Conservation (phyloP, 2,329 filamentous ascomycete species). For the Neophaeococcomyces aloes region DNA sequence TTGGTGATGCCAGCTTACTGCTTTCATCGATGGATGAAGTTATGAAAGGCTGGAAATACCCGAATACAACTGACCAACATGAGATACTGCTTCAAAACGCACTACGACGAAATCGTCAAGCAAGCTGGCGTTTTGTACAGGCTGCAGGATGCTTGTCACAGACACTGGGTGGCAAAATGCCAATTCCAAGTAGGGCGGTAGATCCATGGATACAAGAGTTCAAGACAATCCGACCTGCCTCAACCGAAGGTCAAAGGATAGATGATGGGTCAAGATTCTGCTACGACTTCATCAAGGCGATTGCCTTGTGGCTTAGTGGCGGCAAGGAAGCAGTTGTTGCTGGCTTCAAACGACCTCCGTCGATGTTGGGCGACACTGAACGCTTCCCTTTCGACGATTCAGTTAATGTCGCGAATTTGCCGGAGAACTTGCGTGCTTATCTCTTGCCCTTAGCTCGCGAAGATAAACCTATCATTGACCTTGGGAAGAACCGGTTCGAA, state of each 20-base stretch:
- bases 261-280: slow-evolving; percentile 41
- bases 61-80: slow-evolving; percentile 43
- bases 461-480: slow-evolving; percentile 39
- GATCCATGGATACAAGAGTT: slow-evolving; percentile 36
- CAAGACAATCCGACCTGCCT: slow-evolving; percentile 38
- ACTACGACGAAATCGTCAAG: slow-evolving; percentile 45
- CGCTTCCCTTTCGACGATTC: slow-evolving; percentile 45
- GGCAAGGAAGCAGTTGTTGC: slow-evolving; percentile 45
- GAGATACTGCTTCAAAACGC: slow-evolving; percentile 46
- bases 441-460: slow-evolving; percentile 44
- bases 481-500: slow-evolving; percentile 50
- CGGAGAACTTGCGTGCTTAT: slow-evolving; percentile 49
- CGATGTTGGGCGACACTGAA: slow-evolving; percentile 30
- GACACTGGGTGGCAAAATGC: slow-evolving; percentile 44
- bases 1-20: slow-evolving; percentile 37
- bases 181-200: slow-evolving; percentile 32
- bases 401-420: slow-evolving; percentile 43
- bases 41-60: slow-evolving; percentile 48
- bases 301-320: slow-evolving; percentile 52
- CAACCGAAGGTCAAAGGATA: slow-evolving; percentile 30
- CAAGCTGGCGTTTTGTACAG: slow-evolving; percentile 51
- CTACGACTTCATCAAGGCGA: slow-evolving; percentile 56
- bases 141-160: slow-evolving; percentile 48
- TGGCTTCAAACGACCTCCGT: slow-evolving; percentile 43
- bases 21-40: slow-evolving; percentile 49